These are phyloP conservation scores for Entrophospora sp. DNA, from an alignment of 192 early-diverging fungal species.

Conservation along the genomic window DNA sequence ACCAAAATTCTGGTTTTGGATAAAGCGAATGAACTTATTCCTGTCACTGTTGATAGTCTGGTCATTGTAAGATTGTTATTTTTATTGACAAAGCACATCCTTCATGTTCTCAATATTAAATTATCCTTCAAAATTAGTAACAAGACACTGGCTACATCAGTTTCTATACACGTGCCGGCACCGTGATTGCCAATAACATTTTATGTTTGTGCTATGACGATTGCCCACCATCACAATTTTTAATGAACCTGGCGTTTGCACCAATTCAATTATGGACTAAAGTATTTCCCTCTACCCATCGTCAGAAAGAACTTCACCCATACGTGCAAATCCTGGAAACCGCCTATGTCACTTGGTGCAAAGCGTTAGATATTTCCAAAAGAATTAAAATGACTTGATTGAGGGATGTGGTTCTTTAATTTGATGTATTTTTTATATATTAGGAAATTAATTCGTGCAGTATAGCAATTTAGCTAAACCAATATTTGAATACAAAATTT, in stretches of 20 bases:
- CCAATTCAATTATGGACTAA: not conserved
- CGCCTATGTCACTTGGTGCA: not conserved
- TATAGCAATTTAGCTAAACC: too few relatives aligned
- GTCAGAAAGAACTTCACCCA: not conserved
- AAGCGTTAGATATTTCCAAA: not conserved
- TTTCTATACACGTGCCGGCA: not conserved
- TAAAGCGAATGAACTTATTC: slow-evolving; percentile 1
- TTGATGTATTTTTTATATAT: not conserved
- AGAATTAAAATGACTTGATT: not conserved
- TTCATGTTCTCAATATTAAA: not conserved
- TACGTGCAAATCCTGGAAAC: not conserved
- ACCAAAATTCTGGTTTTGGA: slow-evolving; percentile 2
- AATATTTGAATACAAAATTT: too few relatives aligned
- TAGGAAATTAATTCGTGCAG: too few relatives aligned
- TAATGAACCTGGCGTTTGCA: not conserved
- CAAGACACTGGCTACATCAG: not conserved
- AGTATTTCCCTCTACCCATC: not conserved
- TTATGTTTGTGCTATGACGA: not conserved
- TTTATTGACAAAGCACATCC: not conserved
- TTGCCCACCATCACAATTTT: not conserved
- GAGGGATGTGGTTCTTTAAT: not conserved
- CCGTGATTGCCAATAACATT: not conserved
- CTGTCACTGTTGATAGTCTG: not conserved
- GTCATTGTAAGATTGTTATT: not conserved
- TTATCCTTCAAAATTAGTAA: not conserved